phyloP scores from a whole-genome alignment of 352 stramenopile species.

The Globisporangium barbulae region DNA sequence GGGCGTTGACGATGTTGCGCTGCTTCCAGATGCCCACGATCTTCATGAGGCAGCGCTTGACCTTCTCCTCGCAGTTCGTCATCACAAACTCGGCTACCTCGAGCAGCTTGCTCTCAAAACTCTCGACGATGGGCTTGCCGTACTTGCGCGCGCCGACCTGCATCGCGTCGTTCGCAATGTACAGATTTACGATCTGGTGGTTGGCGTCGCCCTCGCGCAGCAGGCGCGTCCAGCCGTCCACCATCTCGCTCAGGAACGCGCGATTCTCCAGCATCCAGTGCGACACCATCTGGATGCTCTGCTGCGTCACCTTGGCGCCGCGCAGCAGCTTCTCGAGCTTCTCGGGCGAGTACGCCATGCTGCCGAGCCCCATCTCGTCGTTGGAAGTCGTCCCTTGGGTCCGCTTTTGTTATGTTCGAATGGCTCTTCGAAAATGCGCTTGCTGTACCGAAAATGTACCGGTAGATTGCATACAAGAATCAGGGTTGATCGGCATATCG shows the following conservation, averaged over 20 bases:
- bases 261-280: conserved; percentile 75
- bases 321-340: conserved; percentile 67
- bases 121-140: conserved; percentile 58
- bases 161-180: conserved; percentile 86
- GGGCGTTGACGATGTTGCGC: conserved; percentile 49
- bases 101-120: conserved; percentile 60
- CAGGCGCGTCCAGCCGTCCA: conserved; percentile 51
- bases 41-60: conserved; percentile 84
- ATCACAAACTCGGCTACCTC: conserved; percentile 66
- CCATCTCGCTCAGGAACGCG: conserved; percentile 55
- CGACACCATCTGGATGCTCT: conserved; percentile 80
- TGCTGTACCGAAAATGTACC: no score
- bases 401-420: no score
- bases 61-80: conserved; percentile 63
- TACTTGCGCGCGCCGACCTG: conserved; percentile 82
- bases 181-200: conserved; percentile 82
- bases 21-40: conserved; percentile 87
- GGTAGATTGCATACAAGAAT: no score
- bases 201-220: conserved; percentile 43
- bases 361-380: conserved; percentile 15
- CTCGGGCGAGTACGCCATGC: conserved; percentile 38
- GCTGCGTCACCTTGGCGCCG: conserved; percentile 70
- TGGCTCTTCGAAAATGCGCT: no score
- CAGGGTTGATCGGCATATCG: no score
- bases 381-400: no score